Evolutionary conservation across 1,284 basidiomycete species (phyloP).

Genomic region (Butyriboletus appendiculatus): DNA sequence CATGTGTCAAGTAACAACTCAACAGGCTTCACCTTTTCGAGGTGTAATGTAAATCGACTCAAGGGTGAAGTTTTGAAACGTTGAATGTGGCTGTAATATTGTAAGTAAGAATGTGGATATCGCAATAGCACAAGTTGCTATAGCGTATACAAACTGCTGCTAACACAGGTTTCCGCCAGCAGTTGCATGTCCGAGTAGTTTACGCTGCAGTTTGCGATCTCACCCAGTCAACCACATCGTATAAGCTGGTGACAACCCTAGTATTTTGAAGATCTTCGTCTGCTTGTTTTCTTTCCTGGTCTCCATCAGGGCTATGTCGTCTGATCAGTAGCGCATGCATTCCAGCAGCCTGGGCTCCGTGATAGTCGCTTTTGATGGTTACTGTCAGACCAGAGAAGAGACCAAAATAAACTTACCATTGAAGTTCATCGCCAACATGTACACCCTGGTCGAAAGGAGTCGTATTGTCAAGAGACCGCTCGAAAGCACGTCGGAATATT

Average conservation of each 20-base stretch:
- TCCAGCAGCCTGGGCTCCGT: conserved; percentile 61
- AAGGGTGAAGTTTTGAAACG: background rate
- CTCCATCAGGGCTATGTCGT: conserved; percentile 48
- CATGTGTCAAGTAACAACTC: background rate
- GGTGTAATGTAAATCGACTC: background rate
- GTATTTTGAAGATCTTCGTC: conserved; percentile 43
- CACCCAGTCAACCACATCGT: conserved; percentile 41
- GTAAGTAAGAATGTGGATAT: background rate
- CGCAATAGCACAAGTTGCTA: background rate
- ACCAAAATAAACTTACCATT: conserved; percentile 45
- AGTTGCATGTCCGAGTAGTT: background rate
- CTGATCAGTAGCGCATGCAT: conserved; percentile 59
- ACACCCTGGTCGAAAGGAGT: conserved; percentile 47
- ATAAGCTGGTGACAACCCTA: conserved; percentile 42
- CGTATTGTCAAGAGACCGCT: conserved; percentile 22
- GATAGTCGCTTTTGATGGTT: conserved; percentile 56
- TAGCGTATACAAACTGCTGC: background rate
- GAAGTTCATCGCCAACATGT: conserved; percentile 74
- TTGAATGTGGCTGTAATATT: background rate
- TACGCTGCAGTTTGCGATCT: conserved; percentile 10
- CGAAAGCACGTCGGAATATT: conserved; percentile 55
- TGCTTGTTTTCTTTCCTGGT: conserved; percentile 46
- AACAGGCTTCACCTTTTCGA: background rate
- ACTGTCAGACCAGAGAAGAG: conserved; percentile 2
- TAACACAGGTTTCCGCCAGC: background rate